Base-by-base conservation (phyloP, 495 filamentous ascomycete genomes). In the Sporormia fimetaria region DNA sequence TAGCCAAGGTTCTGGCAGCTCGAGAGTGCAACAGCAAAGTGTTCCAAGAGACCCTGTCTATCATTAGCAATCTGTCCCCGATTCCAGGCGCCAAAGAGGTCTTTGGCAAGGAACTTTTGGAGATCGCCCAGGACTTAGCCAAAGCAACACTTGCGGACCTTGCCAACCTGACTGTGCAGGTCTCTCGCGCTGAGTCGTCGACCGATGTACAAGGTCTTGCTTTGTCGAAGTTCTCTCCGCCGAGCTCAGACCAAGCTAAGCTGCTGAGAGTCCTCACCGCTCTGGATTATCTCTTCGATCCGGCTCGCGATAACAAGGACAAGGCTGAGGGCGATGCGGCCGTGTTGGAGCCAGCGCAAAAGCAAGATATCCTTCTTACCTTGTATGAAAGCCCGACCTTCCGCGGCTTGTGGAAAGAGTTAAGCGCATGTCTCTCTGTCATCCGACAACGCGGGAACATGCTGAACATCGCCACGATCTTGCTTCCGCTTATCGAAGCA, bases 11-110 rank as follows among this genome's bases (percentile, higher is more conserved):
- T 44, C 78, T 99, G 46, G 82, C 88, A 9, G 87, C 90, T 37
- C 81, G 86, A 21, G 90, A 99, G 58, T 99, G 90, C 63, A 90
- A 81, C 52, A 86, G 83, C 33, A 94, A 93, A 66, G 95, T 87
- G 2, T 96, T 96, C 71, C 79, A 84, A 52, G 88, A 96, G 55
- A 95, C 92, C 0, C 72, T 96, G 31, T 87, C 92, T 12, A 88
- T 90, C 6, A 96, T 99, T 68, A 94, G 93, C 64, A 94, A 96
- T 54, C 76, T 99, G 22, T 94, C 90, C 24, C 77, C 80, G 31
- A 85, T 99, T 43, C 86, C 87, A 16, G 85, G 80, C 18, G 87
- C 92, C 11, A 86, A 87, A 54, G 78, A 81, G 47, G 69, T 90
- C 6, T 96, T 99, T 59, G 88, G 88, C 20, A 75, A 79, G 34